Conservation (phyloP, 305 asterid genomes). For the Ajuga reptans region DNA sequence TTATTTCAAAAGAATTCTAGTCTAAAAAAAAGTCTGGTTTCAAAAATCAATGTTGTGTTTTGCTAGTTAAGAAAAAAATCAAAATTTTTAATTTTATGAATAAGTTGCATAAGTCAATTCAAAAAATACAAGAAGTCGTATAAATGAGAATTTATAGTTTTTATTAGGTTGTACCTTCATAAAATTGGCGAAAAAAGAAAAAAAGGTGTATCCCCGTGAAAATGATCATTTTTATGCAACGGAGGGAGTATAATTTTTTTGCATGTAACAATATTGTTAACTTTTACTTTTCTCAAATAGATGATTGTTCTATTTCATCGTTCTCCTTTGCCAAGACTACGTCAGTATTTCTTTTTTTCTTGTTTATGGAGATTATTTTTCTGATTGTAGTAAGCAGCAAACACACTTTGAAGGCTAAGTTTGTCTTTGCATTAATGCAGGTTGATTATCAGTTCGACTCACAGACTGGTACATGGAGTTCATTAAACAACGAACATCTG, state of each 20-base stretch:
- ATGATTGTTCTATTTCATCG: not conserved
- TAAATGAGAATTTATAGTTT: too few species aligned
- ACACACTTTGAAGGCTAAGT: slow-evolving; percentile 8
- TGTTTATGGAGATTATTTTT: slow-evolving; percentile 2
- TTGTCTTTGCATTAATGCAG: slow-evolving; percentile 37
- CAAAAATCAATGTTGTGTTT: too few species aligned
- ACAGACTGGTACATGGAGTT: slow-evolving; percentile 42
- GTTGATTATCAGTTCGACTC: slow-evolving; percentile 58
- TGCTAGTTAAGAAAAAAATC: too few species aligned
- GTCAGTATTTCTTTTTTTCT: not conserved
- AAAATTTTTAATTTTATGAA: too few species aligned
- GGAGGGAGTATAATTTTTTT: not conserved
- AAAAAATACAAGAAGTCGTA: too few species aligned
- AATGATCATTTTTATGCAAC: too few species aligned
- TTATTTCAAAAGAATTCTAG: too few species aligned
- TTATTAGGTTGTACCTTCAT: too few species aligned
- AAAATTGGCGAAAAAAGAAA: too few species aligned
- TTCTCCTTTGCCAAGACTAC: slow-evolving; percentile 9
- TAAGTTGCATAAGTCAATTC: too few species aligned
- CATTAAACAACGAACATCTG: slow-evolving; percentile 40
- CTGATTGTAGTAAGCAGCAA: not conserved
- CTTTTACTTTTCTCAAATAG: not conserved
- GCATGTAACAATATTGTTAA: not conserved
- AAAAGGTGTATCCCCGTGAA: too few species aligned
- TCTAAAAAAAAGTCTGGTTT: too few species aligned